These are phyloP conservation scores for Beta lomatogona DNA, from an alignment of 179 eudicot genomes.

Conservation along the genomic window DNA sequence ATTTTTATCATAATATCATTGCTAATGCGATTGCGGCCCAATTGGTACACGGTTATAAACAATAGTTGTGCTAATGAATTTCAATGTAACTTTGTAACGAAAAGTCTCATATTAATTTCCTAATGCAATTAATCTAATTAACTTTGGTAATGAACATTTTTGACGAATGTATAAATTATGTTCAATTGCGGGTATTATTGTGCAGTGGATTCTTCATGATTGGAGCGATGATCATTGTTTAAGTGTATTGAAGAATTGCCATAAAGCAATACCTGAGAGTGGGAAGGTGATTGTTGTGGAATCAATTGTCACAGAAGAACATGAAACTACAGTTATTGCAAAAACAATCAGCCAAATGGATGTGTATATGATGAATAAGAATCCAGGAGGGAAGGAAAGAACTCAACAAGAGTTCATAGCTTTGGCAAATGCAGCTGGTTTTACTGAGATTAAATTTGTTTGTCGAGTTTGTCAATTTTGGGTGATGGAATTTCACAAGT, in stretches of 20 bases:
- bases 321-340: conserved; percentile 22
- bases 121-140: too few relatives aligned
- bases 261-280: conserved; percentile 31
- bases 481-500: conserved; percentile 42
- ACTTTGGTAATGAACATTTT: not conserved
- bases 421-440: conserved; percentile 39
- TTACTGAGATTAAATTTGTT: not conserved
- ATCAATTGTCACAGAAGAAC: conserved; percentile 24
- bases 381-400: conserved; percentile 49
- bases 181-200: too few relatives aligned
- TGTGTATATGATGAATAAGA: conserved; percentile 28
- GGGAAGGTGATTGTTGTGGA: conserved; percentile 50
- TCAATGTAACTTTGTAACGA: not conserved
- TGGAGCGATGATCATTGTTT: conserved; percentile 45
- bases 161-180: not conserved
- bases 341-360: conserved; percentile 22
- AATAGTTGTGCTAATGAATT: too few relatives aligned
- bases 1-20: too few relatives aligned
- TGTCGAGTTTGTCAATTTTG: conserved; percentile 22
- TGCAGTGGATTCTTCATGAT: conserved; percentile 42
- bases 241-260: conserved; percentile 41
- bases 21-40: too few relatives aligned
- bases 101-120: too few relatives aligned
- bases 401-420: conserved; percentile 31
- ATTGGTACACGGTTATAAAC: too few relatives aligned